Evolutionary conservation across 192 early-diverging fungal species (phyloP).

Genomic region (Coemansia sp.): DNA sequence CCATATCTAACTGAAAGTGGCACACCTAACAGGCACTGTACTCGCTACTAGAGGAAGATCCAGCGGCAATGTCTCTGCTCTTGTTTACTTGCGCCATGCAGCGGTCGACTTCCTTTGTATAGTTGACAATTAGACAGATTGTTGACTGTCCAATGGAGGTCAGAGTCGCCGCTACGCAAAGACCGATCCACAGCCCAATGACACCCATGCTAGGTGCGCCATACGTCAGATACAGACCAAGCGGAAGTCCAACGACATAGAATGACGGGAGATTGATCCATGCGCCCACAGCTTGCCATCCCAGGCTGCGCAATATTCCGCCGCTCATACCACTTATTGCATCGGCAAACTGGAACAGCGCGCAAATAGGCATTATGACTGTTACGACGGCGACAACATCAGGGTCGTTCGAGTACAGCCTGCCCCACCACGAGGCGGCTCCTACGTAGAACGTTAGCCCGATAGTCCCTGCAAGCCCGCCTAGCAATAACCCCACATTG

Average conservation of each 20-base stretch:
- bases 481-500: conserved; percentile 24
- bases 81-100: conserved; percentile 34
- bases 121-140: conserved; percentile 25
- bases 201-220: conserved; percentile 33
- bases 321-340: conserved; percentile 60
- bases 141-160: conserved; percentile 32
- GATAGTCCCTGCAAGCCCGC: conserved; percentile 9
- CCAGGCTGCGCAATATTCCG: conserved; percentile 56
- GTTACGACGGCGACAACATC: conserved; percentile 71
- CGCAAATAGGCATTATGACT: conserved; percentile 70
- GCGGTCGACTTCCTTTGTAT: conserved; percentile 25
- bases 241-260: conserved; percentile 56
- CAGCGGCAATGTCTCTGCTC: not conserved
- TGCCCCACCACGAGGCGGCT: conserved; percentile 44
- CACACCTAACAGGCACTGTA: conserved; percentile 4
- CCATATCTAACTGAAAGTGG: not conserved
- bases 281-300: conserved; percentile 56
- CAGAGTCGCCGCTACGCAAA: conserved; percentile 27
- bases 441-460: conserved; percentile 16
- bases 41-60: not conserved
- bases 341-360: conserved; percentile 67
- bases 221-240: conserved; percentile 57
- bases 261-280: conserved; percentile 55
- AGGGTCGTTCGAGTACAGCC: conserved; percentile 64
- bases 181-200: conserved; percentile 49